Evolutionary conservation across 768 basidiomycete genomes (phyloP), one percentile per base, ranked within the genome.

Genomic region (Clavaria fumosa): DNA sequence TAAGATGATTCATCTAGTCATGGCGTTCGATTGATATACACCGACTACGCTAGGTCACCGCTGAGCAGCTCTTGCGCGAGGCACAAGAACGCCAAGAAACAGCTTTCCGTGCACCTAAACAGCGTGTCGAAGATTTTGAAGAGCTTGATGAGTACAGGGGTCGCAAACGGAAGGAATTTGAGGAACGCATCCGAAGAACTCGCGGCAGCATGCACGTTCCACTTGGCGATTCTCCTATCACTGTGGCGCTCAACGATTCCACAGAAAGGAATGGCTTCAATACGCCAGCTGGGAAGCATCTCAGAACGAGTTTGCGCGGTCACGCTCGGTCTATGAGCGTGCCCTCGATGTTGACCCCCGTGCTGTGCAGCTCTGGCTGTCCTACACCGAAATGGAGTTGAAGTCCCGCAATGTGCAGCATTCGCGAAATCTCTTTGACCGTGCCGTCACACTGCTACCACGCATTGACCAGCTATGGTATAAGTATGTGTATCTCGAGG

Each of bases 381-480:
- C 75, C 48, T 95, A 93, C 59, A 80, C 85, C 4, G 93, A 99
- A 57, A 89, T 90, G 83, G 95, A 99, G 57, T 72, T 99, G 47
- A 97, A 97, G 60, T 82, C 85, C 4, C 84, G 95, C 44, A 97
- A 99, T 51, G 86, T 99, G 37, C 84, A 93, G 51, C 95, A 97
- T 48, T 79, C 95, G 0, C 79, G 95, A 35, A 99, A 99, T 59
- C 69, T 97, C 17, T 97, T 86, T 55, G 95, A 99, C 63, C 76
- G 95, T 46, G 89, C 90, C 2, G 90, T 99, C 44, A 99, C 93
- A 4, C 69, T 97, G 1, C 76, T 99, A 18, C 95, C 95, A 7
- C 79, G 95, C 31, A 78, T 99, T 34, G 91, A 99, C 55, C 83
- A 93, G 52, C 69, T 99, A 5, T 97, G 95, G 95, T 97, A 97